Conservation (phyloP, 73 alveolate genomes). For the Tetrahymena elliotti region DNA sequence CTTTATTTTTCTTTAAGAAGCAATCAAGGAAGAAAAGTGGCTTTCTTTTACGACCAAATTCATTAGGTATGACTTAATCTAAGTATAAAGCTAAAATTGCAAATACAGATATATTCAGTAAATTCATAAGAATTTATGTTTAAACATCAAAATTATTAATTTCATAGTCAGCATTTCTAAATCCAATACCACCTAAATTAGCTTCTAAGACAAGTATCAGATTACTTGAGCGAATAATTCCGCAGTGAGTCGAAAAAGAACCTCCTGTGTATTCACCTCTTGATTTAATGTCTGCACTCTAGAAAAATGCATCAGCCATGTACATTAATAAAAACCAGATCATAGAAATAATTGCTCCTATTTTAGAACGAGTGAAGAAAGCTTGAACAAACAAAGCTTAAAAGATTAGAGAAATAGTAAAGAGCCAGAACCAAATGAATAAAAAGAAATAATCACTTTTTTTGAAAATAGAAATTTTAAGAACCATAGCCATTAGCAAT, state of each 20-base stretch:
- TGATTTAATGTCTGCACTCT: constrained; percentile 15
- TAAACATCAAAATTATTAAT: neutral
- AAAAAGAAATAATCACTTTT: neutral
- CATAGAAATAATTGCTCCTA: constrained; percentile 55
- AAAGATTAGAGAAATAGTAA: constrained; percentile 1
- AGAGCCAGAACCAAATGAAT: constrained; percentile 40
- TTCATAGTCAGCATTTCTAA: constrained; percentile 2
- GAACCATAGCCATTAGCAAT: constrained; percentile 45
- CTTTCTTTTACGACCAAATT: constrained; percentile 21
- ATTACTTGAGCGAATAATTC: constrained; percentile 50
- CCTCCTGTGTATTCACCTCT: constrained; percentile 30
- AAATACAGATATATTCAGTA: neutral
- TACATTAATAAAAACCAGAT: constrained; percentile 46
- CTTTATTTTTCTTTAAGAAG: constrained; percentile 42
- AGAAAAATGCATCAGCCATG: constrained; percentile 51
- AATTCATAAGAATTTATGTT: neutral
- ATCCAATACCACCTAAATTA: constrained; percentile 36
- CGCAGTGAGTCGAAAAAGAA: constrained; percentile 51
- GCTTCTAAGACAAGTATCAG: constrained; percentile 42
- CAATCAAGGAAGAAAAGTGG: constrained; percentile 16
- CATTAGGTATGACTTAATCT: constrained; percentile 20
- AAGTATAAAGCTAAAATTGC: constrained; percentile 21
- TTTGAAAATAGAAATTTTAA: constrained; percentile 2
- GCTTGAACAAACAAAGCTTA: constrained; percentile 49
- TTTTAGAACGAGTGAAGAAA: constrained; percentile 60